Conservation (phyloP, 257 asterid genomes). For the Paraleonurus japonicus region DNA sequence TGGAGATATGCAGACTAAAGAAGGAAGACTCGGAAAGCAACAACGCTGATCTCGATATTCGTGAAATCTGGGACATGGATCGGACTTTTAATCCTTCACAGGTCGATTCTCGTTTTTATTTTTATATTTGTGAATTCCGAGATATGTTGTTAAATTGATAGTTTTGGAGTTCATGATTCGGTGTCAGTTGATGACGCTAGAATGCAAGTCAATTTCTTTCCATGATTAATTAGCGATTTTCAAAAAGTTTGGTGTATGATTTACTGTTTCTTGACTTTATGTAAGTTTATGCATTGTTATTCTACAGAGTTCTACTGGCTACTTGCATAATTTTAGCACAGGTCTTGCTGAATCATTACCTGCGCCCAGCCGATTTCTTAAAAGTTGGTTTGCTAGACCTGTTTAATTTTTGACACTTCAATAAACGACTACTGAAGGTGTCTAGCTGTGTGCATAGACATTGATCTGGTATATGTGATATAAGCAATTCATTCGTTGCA, state of each 20-base stretch:
- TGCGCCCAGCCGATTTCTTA: background rate
- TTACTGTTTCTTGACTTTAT: background rate
- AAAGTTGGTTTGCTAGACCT: background rate
- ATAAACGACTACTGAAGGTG: conserved; percentile 1
- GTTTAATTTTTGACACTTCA: background rate
- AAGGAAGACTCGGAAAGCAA: background rate
- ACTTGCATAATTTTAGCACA: background rate
- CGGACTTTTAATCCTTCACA: conserved; percentile 24
- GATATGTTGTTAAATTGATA: background rate
- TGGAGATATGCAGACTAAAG: conserved; percentile 19
- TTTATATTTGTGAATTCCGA: background rate
- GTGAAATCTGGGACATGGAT: conserved; percentile 32
- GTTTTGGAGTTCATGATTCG: conserved; percentile 12
- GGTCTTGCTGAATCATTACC: no score
- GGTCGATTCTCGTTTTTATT: conserved; percentile 24
- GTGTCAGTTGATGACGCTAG: background rate
- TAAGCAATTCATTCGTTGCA: background rate
- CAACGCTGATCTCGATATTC: conserved; percentile 46
- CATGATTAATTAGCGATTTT: conserved; percentile 14
- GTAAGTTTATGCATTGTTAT: background rate
- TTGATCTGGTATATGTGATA: background rate
- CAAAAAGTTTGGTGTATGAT: background rate
- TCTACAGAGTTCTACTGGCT: conserved; percentile 7
- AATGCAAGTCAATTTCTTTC: conserved; percentile 12
- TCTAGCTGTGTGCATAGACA: background rate